Base-by-base conservation (phyloP, 495 filamentous ascomycete species). In the Aspergillus homomorphus region DNA sequence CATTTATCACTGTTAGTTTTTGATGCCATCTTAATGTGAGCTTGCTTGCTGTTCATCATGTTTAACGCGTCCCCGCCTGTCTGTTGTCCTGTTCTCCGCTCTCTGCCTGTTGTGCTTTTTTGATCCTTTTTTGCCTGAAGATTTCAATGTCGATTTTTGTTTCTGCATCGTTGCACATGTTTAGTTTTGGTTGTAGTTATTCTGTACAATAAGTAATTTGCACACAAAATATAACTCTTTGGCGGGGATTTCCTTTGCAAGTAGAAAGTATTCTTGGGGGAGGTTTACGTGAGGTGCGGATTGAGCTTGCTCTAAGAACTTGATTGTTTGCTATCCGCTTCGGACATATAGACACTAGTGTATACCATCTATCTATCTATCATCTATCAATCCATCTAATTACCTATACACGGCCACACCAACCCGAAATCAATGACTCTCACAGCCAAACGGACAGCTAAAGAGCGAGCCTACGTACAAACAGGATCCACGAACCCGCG, bases 401-500 rank as follows among this genome's bases (percentile, higher is more conserved):
- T n/a, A n/a, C n/a, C n/a, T n/a, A n/a, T n/a, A n/a, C n/a, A n/a
- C n/a, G n/a, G n/a, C n/a, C n/a, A n/a, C n/a, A n/a, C n/a, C n/a
- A n/a, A n/a, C n/a, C n/a, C n/a, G n/a, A n/a, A n/a, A n/a, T n/a
- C n/a, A n/a, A n/a, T n/a, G n/a, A n/a, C n/a, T n/a, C n/a, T n/a
- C n/a, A n/a, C n/a, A n/a, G n/a, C n/a, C n/a, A n/a, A n/a, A n/a
- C n/a, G n/a, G n/a, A n/a, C n/a, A n/a, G n/a, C n/a, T n/a, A n/a
- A 8, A 43, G 2, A n/a, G 2, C 41, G 18, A 54, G 42, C 26
- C 66, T 58, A 73, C 48, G 43, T 59, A 73, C 87, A 90, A 18
- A 72, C 67, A 55, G 82, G 62, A 5, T 64, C 60, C 6, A 59
- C 71, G 70, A 85, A 91, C 20, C 87, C 90, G 12, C 76, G 71